A percentile compares a stretch with the other conserved stretches of the same genome.
Conservation (phyloP, 1,284 basidiomycete species). For the Laetiporus sulphureus region DNA sequence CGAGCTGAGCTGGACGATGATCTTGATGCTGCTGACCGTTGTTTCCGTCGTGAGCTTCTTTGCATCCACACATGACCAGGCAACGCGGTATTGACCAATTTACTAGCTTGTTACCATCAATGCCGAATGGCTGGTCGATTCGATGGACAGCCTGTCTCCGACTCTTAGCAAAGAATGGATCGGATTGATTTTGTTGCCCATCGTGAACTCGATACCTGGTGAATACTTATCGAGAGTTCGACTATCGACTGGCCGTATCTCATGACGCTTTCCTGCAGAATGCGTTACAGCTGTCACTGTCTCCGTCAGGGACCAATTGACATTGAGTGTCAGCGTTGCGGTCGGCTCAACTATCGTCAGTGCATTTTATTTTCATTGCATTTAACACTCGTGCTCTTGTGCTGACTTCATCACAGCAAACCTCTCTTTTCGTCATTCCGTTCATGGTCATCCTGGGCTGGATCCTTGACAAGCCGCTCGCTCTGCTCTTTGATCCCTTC, state of each 20-base stretch:
- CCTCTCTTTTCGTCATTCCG: conserved; percentile 85
- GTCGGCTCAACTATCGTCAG: conserved; percentile 83
- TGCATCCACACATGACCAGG: background rate
- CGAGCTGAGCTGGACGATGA: conserved; percentile 54
- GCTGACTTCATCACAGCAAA: conserved; percentile 55
- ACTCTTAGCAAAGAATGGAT: conserved; percentile 73
- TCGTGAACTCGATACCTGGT: conserved; percentile 78
- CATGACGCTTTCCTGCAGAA: no score
- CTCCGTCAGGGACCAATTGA: conserved; percentile 73
- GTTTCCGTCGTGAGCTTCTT: conserved; percentile 56
- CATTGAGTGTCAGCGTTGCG: conserved; percentile 77
- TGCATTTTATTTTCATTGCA: conserved; percentile 11
- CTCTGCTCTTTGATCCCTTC: conserved; percentile 75
- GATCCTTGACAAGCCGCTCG: conserved; percentile 63
- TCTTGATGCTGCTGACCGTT: conserved; percentile 45
- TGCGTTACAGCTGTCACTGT: conserved; percentile 79
- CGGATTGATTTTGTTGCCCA: conserved; percentile 81
- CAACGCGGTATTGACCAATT: background rate
- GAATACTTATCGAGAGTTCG: conserved; percentile 11
- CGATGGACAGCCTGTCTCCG: conserved; percentile 62
- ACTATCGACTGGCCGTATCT: no score
- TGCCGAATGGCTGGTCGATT: conserved; percentile 79
- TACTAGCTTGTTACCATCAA: conserved; percentile 59
- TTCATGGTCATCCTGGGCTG: conserved; percentile 62
- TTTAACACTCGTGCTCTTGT: background rate